phyloP scores from a whole-genome alignment of 2,329 filamentous ascomycete species.

The Fusarium verticillioides region DNA sequence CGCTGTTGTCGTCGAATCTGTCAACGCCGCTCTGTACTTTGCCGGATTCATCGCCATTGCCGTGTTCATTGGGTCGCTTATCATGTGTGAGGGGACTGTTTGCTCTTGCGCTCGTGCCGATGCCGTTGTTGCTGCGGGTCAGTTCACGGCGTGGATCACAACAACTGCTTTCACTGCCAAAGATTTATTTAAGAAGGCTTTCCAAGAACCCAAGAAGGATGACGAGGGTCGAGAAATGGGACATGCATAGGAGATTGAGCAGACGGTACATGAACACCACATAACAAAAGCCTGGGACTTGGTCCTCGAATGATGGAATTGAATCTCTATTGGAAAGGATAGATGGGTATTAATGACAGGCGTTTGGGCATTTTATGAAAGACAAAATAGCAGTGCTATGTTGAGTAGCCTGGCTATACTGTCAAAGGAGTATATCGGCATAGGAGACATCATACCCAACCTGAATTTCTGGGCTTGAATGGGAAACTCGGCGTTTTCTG shows the following conservation, averaged over 20 bases:
- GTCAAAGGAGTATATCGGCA: conserved; percentile 38
- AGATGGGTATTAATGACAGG: conserved; percentile 30
- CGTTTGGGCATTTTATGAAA: conserved; percentile 34
- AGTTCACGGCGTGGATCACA: conserved; percentile 64
- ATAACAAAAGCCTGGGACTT: background rate
- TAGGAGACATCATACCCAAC: conserved; percentile 27
- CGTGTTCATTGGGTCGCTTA: conserved; percentile 65
- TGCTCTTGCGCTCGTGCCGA: conserved; percentile 66
- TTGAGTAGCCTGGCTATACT: conserved; percentile 18
- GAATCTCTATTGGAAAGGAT: conserved; percentile 10
- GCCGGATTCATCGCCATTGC: conserved; percentile 68
- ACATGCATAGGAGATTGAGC: conserved; percentile 43
- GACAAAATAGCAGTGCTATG: conserved; percentile 19
- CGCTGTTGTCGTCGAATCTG: conserved; percentile 60
- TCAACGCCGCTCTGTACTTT: conserved; percentile 68
- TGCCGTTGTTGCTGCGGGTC: conserved; percentile 64
- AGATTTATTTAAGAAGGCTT: conserved; percentile 59
- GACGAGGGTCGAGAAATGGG: conserved; percentile 50
- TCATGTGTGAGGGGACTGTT: conserved; percentile 67
- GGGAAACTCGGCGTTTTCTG: conserved; percentile 35
- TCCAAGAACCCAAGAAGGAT: conserved; percentile 45
- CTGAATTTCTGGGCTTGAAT: conserved; percentile 24
- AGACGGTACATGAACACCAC: background rate
- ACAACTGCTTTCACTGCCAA: conserved; percentile 59
- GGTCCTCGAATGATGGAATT: background rate